Percentiles rank a stretch among this genome's conserved stretches.
phyloP scores from a whole-genome alignment of 345 rosid genomes.

The Passiflora organensis region DNA sequence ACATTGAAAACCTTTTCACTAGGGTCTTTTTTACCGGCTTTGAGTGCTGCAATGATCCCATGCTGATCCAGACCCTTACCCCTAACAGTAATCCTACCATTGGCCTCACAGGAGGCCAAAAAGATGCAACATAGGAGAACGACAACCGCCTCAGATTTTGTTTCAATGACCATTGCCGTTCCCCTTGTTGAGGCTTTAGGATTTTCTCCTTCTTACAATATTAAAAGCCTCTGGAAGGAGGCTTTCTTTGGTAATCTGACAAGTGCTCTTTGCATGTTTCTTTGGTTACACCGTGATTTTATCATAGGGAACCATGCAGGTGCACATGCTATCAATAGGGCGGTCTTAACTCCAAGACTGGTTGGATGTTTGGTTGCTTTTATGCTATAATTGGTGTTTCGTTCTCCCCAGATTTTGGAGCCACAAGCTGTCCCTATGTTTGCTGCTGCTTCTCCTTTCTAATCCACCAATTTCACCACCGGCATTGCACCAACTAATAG shows the following conservation, averaged over 20 bases:
- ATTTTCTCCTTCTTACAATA: background rate
- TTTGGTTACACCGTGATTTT: conserved; percentile 8
- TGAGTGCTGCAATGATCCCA: background rate
- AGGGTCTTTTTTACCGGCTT: conserved; percentile 12
- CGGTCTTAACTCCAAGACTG: background rate
- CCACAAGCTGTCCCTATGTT: background rate
- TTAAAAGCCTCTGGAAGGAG: background rate
- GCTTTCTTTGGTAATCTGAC: no score
- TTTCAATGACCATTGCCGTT: conserved; percentile 5
- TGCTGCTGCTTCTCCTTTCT: background rate
- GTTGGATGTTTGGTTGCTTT: background rate
- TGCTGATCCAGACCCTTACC: background rate
- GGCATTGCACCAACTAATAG: conserved; percentile 12
- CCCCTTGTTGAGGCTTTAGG: background rate
- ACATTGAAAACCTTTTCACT: conserved; percentile 40
- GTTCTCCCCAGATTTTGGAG: conserved; percentile 8
- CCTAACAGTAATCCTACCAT: conserved; percentile 1
- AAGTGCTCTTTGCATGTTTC: conserved; percentile 6
- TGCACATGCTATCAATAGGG: background rate
- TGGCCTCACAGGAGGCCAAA: no score
- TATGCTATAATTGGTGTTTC: background rate
- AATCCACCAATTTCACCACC: conserved; percentile 15
- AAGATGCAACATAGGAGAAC: conserved; percentile 11
- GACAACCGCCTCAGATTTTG: conserved; percentile 4
- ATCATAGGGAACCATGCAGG: background rate